These are phyloP conservation scores for Megacollybia marginata DNA, from an alignment of 768 basidiomycete genomes.

Conservation along the genomic window DNA sequence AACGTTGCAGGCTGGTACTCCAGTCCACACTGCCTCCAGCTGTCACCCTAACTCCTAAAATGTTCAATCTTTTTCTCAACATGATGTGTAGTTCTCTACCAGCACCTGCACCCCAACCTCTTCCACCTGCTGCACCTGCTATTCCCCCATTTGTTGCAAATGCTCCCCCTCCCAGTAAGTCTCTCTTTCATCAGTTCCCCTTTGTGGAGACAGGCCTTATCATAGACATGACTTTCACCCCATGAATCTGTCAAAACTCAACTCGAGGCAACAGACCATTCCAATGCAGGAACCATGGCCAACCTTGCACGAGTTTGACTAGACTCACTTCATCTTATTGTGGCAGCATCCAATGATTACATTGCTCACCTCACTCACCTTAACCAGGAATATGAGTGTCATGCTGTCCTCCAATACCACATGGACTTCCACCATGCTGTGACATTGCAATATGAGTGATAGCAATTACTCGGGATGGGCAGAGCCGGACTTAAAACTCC, in stretches of 20 bases:
- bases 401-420: background rate
- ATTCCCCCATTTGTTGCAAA: background rate
- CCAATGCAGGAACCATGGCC: background rate
- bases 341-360: background rate
- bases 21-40: no score
- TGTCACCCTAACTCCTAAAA: no score
- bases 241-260: background rate
- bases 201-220: no score
- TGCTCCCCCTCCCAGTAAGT: no score
- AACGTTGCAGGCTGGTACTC: no score
- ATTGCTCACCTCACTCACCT: background rate
- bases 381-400: no score
- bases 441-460: background rate
- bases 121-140: no score
- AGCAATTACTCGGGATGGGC: background rate
- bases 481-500: background rate
- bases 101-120: no score
- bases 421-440: background rate
- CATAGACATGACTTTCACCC: background rate
- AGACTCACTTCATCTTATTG: background rate
- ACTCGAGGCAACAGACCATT: background rate
- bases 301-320: background rate
- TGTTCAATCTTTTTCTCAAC: no score
- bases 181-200: no score
- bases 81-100: no score